Evolutionary conservation across 768 basidiomycete genomes (phyloP).

Genomic region (Amanita exitialis): DNA sequence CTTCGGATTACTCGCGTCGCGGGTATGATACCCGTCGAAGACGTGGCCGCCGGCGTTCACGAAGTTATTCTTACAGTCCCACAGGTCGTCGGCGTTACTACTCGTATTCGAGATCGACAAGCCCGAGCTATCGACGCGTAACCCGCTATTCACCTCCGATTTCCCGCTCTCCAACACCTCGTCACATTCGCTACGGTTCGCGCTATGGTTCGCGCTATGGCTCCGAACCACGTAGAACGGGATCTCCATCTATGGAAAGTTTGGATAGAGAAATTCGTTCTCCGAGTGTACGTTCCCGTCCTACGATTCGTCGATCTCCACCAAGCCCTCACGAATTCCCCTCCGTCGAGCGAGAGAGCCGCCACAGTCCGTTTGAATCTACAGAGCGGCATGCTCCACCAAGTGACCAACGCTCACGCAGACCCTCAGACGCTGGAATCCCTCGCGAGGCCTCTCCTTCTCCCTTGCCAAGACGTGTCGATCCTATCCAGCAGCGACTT

Average conservation of each 20-base stretch:
- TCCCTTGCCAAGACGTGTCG: constrained; percentile 5
- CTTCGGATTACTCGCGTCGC: not conserved
- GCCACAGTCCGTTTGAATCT: not conserved
- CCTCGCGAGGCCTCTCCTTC: not conserved
- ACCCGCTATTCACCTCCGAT: constrained; percentile 1
- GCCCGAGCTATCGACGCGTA: not conserved
- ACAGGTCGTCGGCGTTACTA: not conserved
- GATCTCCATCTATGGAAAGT: not conserved
- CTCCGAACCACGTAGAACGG: not conserved
- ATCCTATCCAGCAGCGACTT: constrained; percentile 4
- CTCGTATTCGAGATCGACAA: constrained; percentile 2
- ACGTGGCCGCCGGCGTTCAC: not conserved
- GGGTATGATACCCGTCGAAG: not conserved
- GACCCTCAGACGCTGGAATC: not conserved
- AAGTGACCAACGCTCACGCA: not conserved
- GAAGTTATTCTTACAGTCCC: constrained; percentile 1
- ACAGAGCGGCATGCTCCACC: not conserved
- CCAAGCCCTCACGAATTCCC: too few species aligned
- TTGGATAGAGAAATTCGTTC: not conserved
- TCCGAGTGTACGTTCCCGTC: not conserved
- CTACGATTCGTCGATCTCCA: not conserved
- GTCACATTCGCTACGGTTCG: not conserved
- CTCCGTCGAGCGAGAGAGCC: not conserved
- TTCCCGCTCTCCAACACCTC: not conserved
- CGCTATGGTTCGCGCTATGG: not conserved